phyloP scores from a whole-genome alignment of 495 filamentous ascomycete genomes.

The Echria macrotheca region DNA sequence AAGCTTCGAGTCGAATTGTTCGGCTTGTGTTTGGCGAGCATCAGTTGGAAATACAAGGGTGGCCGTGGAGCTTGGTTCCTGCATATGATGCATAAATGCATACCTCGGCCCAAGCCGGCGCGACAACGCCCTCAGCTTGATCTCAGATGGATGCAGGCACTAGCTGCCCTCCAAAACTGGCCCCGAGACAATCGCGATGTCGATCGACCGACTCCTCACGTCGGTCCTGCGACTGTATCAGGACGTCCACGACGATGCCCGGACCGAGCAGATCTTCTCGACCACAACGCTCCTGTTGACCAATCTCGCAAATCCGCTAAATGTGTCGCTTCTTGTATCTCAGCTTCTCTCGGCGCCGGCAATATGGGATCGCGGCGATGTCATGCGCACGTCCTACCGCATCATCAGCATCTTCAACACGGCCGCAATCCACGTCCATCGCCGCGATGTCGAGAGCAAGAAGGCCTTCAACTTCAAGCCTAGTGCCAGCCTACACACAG shows the following conservation, averaged over 20 bases:
- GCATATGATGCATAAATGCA: not conserved
- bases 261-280: constrained; percentile 58
- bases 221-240: constrained; percentile 47
- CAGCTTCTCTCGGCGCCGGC: constrained; percentile 81
- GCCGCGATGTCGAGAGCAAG: constrained; percentile 51
- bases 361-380: constrained; percentile 66
- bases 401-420: constrained; percentile 86
- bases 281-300: constrained; percentile 79
- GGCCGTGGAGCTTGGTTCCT: not conserved
- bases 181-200: no score
- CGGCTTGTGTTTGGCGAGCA: not conserved
- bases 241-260: constrained; percentile 41
- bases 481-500: constrained; percentile 49
- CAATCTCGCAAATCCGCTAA: constrained; percentile 81
- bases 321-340: constrained; percentile 83
- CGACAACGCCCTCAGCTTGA: no score
- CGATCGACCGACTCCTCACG: constrained; percentile 46
- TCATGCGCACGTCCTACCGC: constrained; percentile 65
- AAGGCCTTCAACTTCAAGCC: constrained; percentile 31
- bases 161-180: no score
- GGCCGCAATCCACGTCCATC: constrained; percentile 61
- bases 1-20: no score
- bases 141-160: no score
- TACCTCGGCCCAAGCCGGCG: no score
- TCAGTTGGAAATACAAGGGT: not conserved